Conservation (phyloP, 148 eudicot genomes). For the Rhododendron williamsianum region DNA sequence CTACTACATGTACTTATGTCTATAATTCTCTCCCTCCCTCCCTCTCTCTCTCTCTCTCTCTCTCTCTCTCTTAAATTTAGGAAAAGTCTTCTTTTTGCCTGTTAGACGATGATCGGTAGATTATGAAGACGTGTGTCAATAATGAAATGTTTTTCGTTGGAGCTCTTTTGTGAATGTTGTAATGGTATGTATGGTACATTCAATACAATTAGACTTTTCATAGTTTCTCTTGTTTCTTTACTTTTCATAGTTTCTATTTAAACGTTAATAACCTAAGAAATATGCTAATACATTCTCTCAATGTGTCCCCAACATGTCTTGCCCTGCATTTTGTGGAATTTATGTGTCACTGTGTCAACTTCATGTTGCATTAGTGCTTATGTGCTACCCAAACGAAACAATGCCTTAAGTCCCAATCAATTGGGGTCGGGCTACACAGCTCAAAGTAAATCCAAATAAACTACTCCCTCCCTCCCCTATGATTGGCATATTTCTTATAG, state of each 20-base stretch:
- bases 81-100: background rate
- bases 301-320: background rate
- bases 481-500: background rate
- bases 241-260: too few relatives aligned
- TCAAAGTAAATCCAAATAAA: background rate
- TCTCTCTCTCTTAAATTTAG: background rate
- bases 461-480: background rate
- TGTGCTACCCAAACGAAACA: background rate
- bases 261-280: background rate
- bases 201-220: too few relatives aligned
- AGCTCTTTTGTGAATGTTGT: background rate
- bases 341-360: background rate
- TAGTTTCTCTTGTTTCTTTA: background rate
- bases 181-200: background rate
- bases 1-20: too few relatives aligned
- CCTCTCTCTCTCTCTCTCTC: too few relatives aligned
- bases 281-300: background rate
- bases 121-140: background rate
- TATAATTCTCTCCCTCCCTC: too few relatives aligned
- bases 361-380: background rate
- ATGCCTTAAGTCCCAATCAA: too few relatives aligned
- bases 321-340: background rate
- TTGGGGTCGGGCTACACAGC: background rate
- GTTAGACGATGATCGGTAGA: background rate
- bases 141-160: background rate